phyloP scores from a whole-genome alignment of 345 rosid genomes.

The Combretum micranthum region DNA sequence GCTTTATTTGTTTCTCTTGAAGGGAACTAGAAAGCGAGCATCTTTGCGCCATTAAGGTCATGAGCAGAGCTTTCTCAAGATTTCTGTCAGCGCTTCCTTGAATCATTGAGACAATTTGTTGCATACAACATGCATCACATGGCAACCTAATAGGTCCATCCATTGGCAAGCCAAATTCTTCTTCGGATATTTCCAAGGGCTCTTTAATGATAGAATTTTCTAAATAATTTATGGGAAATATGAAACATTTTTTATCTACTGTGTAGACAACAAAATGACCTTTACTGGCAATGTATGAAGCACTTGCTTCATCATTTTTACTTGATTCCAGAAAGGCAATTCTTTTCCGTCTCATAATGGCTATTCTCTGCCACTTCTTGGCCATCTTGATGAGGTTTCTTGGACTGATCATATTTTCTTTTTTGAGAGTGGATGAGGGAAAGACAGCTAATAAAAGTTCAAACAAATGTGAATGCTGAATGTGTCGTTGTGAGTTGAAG shows the following conservation, averaged over 20 bases:
- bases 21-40: too few relatives aligned
- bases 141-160: too few relatives aligned
- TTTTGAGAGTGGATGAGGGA: neutral
- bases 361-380: neutral
- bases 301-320: neutral
- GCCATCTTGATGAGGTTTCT: neutral
- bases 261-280: neutral
- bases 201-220: neutral
- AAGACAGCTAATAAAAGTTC: too few relatives aligned
- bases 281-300: neutral
- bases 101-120: too few relatives aligned
- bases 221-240: neutral
- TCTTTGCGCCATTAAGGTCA: too few relatives aligned
- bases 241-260: neutral
- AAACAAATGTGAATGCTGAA: too few relatives aligned
- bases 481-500: too few relatives aligned
- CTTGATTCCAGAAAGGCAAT: neutral
- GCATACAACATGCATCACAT: too few relatives aligned
- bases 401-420: neutral
- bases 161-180: slow-evolving; percentile 8
- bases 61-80: too few relatives aligned
- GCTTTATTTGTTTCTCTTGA: too few relatives aligned
- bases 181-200: slow-evolving; percentile 11
- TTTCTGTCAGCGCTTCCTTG: too few relatives aligned
- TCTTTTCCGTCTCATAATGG: neutral